Percentiles rank a stretch among this genome's conserved stretches.
These are phyloP conservation scores for Mortierella sp. DNA, from an alignment of 371 early-diverging fungal genomes.

Conservation along the genomic window DNA sequence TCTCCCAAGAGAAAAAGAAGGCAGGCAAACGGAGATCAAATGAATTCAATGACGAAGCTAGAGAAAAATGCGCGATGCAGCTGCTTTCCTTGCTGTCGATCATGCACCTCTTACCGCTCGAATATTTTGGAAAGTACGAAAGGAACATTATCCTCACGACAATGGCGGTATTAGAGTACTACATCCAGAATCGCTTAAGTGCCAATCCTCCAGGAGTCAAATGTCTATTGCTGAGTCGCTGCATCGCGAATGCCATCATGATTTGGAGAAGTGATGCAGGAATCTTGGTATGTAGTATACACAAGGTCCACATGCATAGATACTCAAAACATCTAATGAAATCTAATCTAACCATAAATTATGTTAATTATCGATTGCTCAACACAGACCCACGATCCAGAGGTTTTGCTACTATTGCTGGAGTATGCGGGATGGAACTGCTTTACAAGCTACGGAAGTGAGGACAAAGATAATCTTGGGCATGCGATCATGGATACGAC, in stretches of 20 bases:
- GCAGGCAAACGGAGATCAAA: neutral
- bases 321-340: neutral
- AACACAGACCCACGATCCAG: slow-evolving; percentile 52
- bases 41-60: neutral
- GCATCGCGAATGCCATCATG: slow-evolving; percentile 58
- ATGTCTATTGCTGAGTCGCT: slow-evolving; percentile 57
- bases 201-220: slow-evolving; percentile 51
- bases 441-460: slow-evolving; percentile 23
- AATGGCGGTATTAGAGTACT: slow-evolving; percentile 61
- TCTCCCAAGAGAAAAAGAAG: slow-evolving; percentile 12
- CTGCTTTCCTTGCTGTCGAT: slow-evolving; percentile 41
- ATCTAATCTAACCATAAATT: neutral
- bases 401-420: slow-evolving; percentile 21
- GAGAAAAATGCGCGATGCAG: slow-evolving; percentile 2
- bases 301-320: neutral
- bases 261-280: slow-evolving; percentile 57
- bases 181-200: slow-evolving; percentile 36
- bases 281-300: slow-evolving; percentile 55
- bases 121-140: slow-evolving; percentile 65
- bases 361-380: neutral
- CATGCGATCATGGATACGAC: slow-evolving; percentile 30
- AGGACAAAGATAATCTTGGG: slow-evolving; percentile 31
- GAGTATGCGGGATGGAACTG: slow-evolving; percentile 29
- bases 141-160: slow-evolving; percentile 59
- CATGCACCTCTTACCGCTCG: slow-evolving; percentile 64